These are phyloP conservation scores for Moesziomyces parantarcticus DNA, from an alignment of 1,284 basidiomycete genomes.

Conservation along the genomic window DNA sequence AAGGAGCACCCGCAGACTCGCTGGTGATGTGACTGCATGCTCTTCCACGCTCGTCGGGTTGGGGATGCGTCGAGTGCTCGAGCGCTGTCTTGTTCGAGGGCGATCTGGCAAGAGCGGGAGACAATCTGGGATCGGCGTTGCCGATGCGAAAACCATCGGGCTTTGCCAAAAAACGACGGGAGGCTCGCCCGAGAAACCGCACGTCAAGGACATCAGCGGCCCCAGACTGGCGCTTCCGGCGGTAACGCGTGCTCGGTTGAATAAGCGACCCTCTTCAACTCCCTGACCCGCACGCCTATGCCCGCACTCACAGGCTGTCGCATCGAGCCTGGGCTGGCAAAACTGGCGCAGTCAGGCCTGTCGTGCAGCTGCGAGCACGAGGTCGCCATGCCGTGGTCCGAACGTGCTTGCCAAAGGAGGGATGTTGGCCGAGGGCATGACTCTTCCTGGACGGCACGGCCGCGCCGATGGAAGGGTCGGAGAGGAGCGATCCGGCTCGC, in stretches of 20 bases:
- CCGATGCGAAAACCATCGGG: too few relatives aligned
- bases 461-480: not conserved
- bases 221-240: not conserved
- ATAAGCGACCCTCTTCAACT: not conserved
- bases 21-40: too few relatives aligned
- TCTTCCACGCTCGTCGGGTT: too few relatives aligned
- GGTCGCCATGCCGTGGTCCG: not conserved
- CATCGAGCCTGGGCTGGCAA: not conserved
- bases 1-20: too few relatives aligned
- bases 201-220: too few relatives aligned
- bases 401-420: not conserved
- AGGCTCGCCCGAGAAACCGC: slow-evolving; percentile 3
- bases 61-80: too few relatives aligned
- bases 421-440: not conserved
- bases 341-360: not conserved
- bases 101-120: too few relatives aligned
- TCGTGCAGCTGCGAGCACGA: not conserved
- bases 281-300: not conserved
- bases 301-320: too few relatives aligned
- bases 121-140: too few relatives aligned
- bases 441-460: not conserved
- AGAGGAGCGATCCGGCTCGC: not conserved
- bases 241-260: not conserved
- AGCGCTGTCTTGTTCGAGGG: too few relatives aligned
- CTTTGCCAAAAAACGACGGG: not conserved